phyloP scores from a whole-genome alignment of 306 rosid genomes.

The Senna siamea region DNA sequence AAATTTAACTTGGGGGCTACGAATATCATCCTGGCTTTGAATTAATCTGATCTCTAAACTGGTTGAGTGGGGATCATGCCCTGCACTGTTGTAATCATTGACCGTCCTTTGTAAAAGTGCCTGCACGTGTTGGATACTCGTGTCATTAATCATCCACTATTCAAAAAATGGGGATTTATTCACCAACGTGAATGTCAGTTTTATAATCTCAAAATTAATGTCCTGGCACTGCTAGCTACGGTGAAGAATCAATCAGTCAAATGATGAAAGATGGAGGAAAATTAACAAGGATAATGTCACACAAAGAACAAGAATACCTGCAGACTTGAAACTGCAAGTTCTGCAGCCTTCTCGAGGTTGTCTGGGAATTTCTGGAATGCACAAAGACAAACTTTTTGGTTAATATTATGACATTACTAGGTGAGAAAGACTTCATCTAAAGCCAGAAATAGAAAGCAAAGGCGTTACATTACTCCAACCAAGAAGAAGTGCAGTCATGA shows the following conservation, averaged over 20 bases:
- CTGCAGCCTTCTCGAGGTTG: constrained; percentile 71
- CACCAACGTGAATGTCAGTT: not conserved
- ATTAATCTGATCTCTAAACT: constrained; percentile 81
- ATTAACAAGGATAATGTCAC: constrained; percentile 4
- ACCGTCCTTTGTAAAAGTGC: constrained; percentile 69
- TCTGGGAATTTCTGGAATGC: constrained; percentile 69
- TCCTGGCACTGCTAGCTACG: not conserved
- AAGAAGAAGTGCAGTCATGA: constrained; percentile 81
- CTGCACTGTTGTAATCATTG: constrained; percentile 54
- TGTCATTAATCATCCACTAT: constrained; percentile 10
- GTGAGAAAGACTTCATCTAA: constrained; percentile 19
- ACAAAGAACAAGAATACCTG: constrained; percentile 58
- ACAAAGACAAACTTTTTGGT: constrained; percentile 25
- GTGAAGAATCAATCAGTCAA: not conserved
- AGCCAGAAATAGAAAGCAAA: constrained; percentile 33
- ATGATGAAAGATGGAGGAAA: constrained; percentile 23
- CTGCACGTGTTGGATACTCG: constrained; percentile 46
- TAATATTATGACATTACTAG: constrained; percentile 15
- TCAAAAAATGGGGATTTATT: constrained; percentile 3
- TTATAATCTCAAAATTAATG: constrained; percentile 20
- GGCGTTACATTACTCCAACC: constrained; percentile 88
- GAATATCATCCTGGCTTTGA: constrained; percentile 81
- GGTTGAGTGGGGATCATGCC: constrained; percentile 65
- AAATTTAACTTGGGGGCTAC: constrained; percentile 58
- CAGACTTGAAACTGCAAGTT: constrained; percentile 84